phyloP scores from a whole-genome alignment of 495 filamentous ascomycete species.

The Penicillium lividum region DNA sequence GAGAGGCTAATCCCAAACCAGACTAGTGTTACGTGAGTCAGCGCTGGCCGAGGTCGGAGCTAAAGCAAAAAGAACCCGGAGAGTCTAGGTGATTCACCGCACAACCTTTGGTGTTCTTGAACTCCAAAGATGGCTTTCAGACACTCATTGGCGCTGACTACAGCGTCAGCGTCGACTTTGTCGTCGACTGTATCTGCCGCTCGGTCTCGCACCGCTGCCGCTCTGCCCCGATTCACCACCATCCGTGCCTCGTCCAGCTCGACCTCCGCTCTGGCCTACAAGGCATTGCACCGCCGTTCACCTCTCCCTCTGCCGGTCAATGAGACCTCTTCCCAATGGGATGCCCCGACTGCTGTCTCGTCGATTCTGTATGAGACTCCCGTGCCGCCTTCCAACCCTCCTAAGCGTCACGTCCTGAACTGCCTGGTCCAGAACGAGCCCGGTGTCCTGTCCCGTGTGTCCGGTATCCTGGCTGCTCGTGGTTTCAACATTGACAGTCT shows the following conservation, averaged over 20 bases:
- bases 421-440: conserved; percentile 99
- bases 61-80: conserved; percentile 37
- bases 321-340: conserved; percentile 79
- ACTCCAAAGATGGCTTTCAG: conserved; percentile 49
- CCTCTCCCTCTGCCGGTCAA: conserved; percentile 75
- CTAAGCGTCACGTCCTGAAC: conserved; percentile 94
- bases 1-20: neutral
- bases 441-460: conserved; percentile 92
- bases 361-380: conserved; percentile 99
- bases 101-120: conserved; percentile 24
- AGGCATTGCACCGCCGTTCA: conserved; percentile 88
- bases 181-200: conserved; percentile 33
- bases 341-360: conserved; percentile 91
- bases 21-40: conserved; percentile 33
- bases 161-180: conserved; percentile 39
- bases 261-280: conserved; percentile 94
- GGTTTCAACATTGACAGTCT: conserved; percentile 99
- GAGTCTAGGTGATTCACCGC: conserved; percentile 30
- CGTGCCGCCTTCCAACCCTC: conserved; percentile 74
- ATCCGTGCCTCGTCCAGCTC: conserved; percentile 56
- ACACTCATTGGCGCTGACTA: conserved; percentile 44
- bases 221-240: conserved; percentile 39
- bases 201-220: conserved; percentile 36
- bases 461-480: conserved; percentile 91
- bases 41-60: conserved; percentile 42